A percentile compares a stretch with the other conserved stretches of the same genome.
These are phyloP conservation scores for Globisporangium spiculum DNA, from an alignment of 352 stramenopile species.

Conservation along the genomic window DNA sequence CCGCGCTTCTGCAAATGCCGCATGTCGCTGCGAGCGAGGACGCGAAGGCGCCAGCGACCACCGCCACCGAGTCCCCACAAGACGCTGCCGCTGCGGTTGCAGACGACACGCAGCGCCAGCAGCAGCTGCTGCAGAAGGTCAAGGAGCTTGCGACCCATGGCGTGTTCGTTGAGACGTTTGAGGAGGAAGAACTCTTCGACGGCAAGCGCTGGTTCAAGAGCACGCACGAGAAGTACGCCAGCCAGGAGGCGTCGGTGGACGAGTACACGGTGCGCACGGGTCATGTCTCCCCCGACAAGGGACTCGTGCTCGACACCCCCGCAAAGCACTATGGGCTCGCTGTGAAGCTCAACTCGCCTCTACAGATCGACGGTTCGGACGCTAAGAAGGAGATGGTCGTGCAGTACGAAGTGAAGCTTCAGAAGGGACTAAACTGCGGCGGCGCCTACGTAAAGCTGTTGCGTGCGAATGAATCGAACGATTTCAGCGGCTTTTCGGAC, in stretches of 20 bases:
- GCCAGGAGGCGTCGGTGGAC: constrained; percentile 63
- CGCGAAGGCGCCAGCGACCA: not conserved
- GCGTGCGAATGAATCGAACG: constrained; percentile 39
- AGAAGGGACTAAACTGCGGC: constrained; percentile 89
- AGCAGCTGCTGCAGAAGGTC: constrained; percentile 39
- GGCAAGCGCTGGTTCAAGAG: constrained; percentile 82
- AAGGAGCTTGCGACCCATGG: constrained; percentile 50
- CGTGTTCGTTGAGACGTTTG: constrained; percentile 82
- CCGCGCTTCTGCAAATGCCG: constrained; percentile 31
- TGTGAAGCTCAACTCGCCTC: constrained; percentile 61
- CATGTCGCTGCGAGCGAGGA: not conserved
- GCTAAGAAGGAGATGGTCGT: constrained; percentile 85
- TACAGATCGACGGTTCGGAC: constrained; percentile 66
- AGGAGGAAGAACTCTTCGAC: constrained; percentile 52
- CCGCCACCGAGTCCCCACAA: not conserved
- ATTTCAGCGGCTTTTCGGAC: constrained; percentile 76
- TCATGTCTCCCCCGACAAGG: constrained; percentile 57
- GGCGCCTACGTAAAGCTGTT: constrained; percentile 95
- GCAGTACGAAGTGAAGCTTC: constrained; percentile 95
- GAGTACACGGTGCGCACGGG: constrained; percentile 58
- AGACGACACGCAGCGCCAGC: constrained; percentile 23
- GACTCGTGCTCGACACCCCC: constrained; percentile 64
- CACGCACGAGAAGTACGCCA: constrained; percentile 75
- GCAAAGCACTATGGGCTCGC: constrained; percentile 83
- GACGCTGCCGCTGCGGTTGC: constrained; percentile 5